Percentiles rank a stretch among this genome's conserved stretches.
Conservation (phyloP, 768 basidiomycete genomes). For the Lactarius deliciosus region DNA sequence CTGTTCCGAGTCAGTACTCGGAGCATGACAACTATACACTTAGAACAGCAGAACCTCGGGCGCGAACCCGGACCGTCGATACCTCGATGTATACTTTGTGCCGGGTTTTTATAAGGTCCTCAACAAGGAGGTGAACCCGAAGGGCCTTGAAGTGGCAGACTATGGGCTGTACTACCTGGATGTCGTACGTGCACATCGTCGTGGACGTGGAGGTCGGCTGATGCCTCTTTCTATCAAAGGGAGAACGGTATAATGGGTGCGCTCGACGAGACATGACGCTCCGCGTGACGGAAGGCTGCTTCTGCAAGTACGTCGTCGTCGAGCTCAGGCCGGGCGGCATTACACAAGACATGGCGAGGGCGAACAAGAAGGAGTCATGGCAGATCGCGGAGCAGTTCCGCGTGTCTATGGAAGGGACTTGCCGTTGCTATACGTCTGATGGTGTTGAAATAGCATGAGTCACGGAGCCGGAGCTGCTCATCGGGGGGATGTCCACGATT, state of each 20-base stretch:
- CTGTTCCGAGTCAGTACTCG: slow-evolving; percentile 81
- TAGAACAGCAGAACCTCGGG: slow-evolving; percentile 65
- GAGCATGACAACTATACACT: slow-evolving; percentile 68
- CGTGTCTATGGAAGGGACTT: slow-evolving; percentile 84
- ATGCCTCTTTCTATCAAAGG: slow-evolving; percentile 37
- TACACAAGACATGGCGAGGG: slow-evolving; percentile 55
- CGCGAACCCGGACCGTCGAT: slow-evolving; percentile 72
- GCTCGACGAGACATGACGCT: slow-evolving; percentile 62
- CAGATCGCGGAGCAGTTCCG: slow-evolving; percentile 83
- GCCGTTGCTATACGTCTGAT: slow-evolving; percentile 80
- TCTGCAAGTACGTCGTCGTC: slow-evolving; percentile 46
- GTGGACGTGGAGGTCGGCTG: slow-evolving; percentile 14
- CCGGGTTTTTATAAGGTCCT: slow-evolving; percentile 80
- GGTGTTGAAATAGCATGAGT: slow-evolving; percentile 91
- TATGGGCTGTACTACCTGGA: slow-evolving; percentile 73
- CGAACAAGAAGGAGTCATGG: slow-evolving; percentile 67
- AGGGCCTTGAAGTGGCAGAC: slow-evolving; percentile 69
- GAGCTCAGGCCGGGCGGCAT: slow-evolving; percentile 67
- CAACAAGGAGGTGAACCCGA: slow-evolving; percentile 54
- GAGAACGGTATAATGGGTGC: slow-evolving; percentile 76
- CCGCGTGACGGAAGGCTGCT: slow-evolving; percentile 55
- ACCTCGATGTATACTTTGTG: slow-evolving; percentile 47
- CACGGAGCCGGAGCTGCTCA: slow-evolving; percentile 80
- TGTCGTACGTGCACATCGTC: slow-evolving; percentile 36
- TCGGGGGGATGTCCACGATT: slow-evolving; percentile 72